phyloP scores from a whole-genome alignment of 2,329 filamentous ascomycete genomes.

The Colletotrichum falcatum region DNA sequence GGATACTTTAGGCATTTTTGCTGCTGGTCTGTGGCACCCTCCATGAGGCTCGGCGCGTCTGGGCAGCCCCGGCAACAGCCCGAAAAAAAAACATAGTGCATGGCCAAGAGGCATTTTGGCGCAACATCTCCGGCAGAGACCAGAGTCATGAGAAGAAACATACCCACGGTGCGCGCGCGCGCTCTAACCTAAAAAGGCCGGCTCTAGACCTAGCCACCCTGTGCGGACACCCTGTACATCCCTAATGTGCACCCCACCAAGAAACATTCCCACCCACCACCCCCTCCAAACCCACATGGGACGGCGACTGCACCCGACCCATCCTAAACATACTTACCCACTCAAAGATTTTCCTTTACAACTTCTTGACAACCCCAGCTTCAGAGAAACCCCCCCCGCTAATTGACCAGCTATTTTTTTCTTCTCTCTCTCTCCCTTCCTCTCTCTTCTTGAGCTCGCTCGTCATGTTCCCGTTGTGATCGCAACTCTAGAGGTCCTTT shows the following conservation, averaged over 20 bases:
- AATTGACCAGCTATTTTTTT: slow-evolving; percentile 21
- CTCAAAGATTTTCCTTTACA: slow-evolving; percentile 42
- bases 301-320: slow-evolving; percentile 36
- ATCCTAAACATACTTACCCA: slow-evolving; percentile 41
- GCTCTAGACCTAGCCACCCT: slow-evolving; percentile 18
- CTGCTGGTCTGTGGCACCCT: slow-evolving; percentile 11
- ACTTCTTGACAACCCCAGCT: slow-evolving; percentile 41
- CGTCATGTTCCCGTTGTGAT: slow-evolving; percentile 40
- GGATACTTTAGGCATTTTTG: slow-evolving; percentile 12
- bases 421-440: slow-evolving; percentile 3
- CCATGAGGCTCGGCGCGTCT: slow-evolving; percentile 26
- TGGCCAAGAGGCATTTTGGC: slow-evolving; percentile 20
- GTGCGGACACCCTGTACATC: slow-evolving; percentile 4
- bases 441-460: slow-evolving; percentile 29
- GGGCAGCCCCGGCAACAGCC: slow-evolving; percentile 22
- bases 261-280: slow-evolving; percentile 31
- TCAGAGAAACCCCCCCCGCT: slow-evolving; percentile 26
- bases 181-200: slow-evolving; percentile 26
- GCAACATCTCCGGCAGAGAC: slow-evolving; percentile 33
- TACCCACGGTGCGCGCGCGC: background rate
- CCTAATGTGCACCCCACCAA: slow-evolving; percentile 29
- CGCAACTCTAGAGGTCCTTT: slow-evolving; percentile 35
- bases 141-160: slow-evolving; percentile 32
- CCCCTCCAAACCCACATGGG: slow-evolving; percentile 32
- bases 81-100: slow-evolving; percentile 29